phyloP scores from a whole-genome alignment of 2,329 filamentous ascomycete species.

The Apiospora kogelbergensis region DNA sequence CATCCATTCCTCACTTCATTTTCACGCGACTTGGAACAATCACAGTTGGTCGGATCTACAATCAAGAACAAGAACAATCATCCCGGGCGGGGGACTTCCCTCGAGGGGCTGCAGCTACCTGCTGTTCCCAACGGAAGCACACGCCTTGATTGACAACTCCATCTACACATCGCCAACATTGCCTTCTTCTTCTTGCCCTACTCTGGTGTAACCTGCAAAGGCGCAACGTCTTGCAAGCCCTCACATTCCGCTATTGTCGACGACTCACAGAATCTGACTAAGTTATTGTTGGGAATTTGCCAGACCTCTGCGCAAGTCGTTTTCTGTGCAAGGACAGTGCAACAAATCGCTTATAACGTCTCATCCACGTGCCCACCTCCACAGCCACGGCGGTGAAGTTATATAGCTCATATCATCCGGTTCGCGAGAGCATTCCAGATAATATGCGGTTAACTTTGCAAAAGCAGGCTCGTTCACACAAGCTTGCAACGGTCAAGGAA shows the following conservation, averaged over 20 bases:
- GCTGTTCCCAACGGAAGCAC: neutral
- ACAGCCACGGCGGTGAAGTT: neutral
- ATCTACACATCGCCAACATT: neutral
- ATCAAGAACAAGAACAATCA: neutral
- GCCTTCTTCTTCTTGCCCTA: neutral
- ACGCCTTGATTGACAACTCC: neutral
- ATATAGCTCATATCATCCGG: too few relatives aligned
- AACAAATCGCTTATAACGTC: neutral
- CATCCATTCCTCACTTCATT: neutral
- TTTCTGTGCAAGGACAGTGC: neutral
- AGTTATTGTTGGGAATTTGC: neutral
- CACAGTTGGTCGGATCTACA: neutral
- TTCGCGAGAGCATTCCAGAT: neutral
- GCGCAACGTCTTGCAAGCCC: neutral
- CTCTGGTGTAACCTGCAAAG: neutral
- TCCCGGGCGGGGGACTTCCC: neutral
- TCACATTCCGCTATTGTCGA: neutral
- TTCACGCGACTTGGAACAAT: neutral
- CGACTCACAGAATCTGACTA: neutral
- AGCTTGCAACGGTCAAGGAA: neutral
- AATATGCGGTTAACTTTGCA: neutral
- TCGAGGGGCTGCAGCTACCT: neutral
- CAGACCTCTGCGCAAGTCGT: neutral
- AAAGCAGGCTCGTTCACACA: neutral
- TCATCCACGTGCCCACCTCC: neutral